Percentiles rank a stretch among this genome's conserved stretches.
These are phyloP conservation scores for Russula olivacea DNA, from an alignment of 768 basidiomycete genomes.

Conservation along the genomic window DNA sequence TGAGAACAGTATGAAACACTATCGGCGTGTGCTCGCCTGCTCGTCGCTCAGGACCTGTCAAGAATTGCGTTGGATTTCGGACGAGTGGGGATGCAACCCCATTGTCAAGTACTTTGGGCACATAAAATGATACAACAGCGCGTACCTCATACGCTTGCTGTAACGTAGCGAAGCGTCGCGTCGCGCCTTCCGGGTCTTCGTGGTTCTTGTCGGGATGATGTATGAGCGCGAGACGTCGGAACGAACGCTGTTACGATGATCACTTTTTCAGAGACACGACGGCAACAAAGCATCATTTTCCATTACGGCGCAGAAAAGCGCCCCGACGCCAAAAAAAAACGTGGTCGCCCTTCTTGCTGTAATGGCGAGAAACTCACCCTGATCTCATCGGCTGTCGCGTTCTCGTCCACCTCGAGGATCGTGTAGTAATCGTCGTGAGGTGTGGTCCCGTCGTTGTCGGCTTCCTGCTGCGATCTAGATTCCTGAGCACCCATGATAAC, in stretches of 20 bases:
- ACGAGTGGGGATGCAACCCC: slow-evolving; percentile 5
- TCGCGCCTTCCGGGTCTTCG: slow-evolving; percentile 78
- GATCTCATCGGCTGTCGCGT: slow-evolving; percentile 83
- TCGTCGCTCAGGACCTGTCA: slow-evolving; percentile 85
- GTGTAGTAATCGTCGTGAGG: slow-evolving; percentile 68
- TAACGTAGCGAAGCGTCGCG: slow-evolving; percentile 75
- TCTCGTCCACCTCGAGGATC: slow-evolving; percentile 73
- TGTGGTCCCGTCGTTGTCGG: slow-evolving; percentile 24
- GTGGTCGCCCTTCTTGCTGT: background rate
- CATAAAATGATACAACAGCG: slow-evolving; percentile 5
- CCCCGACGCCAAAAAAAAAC: background rate
- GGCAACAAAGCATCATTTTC: background rate
- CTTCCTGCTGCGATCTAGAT: slow-evolving; percentile 42
- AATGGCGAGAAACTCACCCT: slow-evolving; percentile 45
- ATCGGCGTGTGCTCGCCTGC: slow-evolving; percentile 52
- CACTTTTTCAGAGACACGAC: slow-evolving; percentile 10
- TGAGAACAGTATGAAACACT: background rate
- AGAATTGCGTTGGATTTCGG: background rate
- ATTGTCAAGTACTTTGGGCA: background rate
- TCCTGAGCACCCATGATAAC: slow-evolving; percentile 61
- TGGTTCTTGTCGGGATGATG: slow-evolving; percentile 89
- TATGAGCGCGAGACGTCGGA: slow-evolving; percentile 75
- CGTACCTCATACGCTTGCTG: slow-evolving; percentile 95
- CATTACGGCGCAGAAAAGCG: background rate
- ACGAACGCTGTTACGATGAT: slow-evolving; percentile 53